These are phyloP conservation scores for Anthracocystis walkeri DNA, from an alignment of 1,284 basidiomycete species.

Conservation along the genomic window DNA sequence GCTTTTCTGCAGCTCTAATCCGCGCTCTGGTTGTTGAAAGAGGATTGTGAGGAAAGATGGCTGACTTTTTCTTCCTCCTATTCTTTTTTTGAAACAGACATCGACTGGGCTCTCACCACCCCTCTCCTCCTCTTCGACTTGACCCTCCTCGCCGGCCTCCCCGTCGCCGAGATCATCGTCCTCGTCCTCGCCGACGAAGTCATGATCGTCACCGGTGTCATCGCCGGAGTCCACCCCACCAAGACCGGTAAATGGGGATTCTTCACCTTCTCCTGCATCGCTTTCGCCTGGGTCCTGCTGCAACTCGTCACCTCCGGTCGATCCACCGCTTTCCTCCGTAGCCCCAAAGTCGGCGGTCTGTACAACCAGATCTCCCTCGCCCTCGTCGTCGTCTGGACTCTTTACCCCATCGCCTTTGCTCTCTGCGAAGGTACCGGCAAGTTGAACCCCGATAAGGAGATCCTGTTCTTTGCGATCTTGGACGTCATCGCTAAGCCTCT, in stretches of 20 bases:
- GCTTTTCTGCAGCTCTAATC: too few species aligned
- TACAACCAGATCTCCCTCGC: conserved; percentile 62
- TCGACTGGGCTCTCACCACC: conserved; percentile 61
- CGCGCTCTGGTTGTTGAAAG: too few species aligned
- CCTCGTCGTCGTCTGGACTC: conserved; percentile 57
- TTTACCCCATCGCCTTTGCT: conserved; percentile 57
- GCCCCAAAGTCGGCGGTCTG: conserved; percentile 58
- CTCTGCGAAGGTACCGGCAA: conserved; percentile 58
- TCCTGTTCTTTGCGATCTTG: conserved; percentile 59
- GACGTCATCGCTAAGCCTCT: conserved; percentile 62
- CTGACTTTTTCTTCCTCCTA: background rate
- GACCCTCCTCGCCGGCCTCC: conserved; percentile 58
- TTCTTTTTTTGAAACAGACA: conserved; percentile 27
- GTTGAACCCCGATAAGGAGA: conserved; percentile 55
- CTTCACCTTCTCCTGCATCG: conserved; percentile 54
- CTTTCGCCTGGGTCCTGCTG: conserved; percentile 51
- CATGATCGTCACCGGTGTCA: conserved; percentile 61
- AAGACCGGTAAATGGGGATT: conserved; percentile 60
- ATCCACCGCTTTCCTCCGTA: conserved; percentile 54
- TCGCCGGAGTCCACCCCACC: conserved; percentile 58
- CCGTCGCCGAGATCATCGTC: conserved; percentile 58
- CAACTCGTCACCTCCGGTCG: conserved; percentile 55
- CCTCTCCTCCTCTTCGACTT: conserved; percentile 60
- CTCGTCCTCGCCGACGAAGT: conserved; percentile 54
- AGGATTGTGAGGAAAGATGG: too few species aligned